Evolutionary conservation across 2,329 filamentous ascomycete species (phyloP).

Genomic region (Cryphonectria radicalis): DNA sequence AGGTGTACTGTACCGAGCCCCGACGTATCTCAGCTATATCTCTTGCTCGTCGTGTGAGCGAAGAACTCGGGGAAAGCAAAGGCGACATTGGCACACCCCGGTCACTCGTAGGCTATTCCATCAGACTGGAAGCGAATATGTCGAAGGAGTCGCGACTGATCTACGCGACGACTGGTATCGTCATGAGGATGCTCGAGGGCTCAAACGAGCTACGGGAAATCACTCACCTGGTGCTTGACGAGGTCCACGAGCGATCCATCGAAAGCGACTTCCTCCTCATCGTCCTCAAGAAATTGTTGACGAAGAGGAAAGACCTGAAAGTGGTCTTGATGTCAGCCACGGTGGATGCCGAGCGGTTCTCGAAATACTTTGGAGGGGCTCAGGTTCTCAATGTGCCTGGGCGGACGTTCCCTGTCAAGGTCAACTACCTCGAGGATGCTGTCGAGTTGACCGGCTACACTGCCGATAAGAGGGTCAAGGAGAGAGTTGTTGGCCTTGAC

Average conservation of each 20-base stretch:
- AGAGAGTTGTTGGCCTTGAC: conserved; percentile 62
- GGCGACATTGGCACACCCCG: conserved; percentile 79
- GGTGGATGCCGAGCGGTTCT: conserved; percentile 90
- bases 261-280: conserved; percentile 97
- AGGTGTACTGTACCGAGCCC: conserved; percentile 94
- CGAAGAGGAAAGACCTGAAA: conserved; percentile 79
- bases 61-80: conserved; percentile 86
- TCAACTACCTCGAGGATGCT: conserved; percentile 89
- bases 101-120: conserved; percentile 92
- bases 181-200: conserved; percentile 96
- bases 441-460: conserved; percentile 83
- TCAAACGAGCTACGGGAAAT: conserved; percentile 86
- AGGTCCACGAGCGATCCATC: conserved; percentile 95
- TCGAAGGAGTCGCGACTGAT: conserved; percentile 81
- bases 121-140: conserved; percentile 87
- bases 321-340: conserved; percentile 98
- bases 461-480: conserved; percentile 53
- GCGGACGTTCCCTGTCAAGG: conserved; percentile 88
- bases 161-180: conserved; percentile 88
- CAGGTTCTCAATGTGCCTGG: conserved; percentile 91
- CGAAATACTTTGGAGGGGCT: conserved; percentile 81
- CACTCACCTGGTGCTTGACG: conserved; percentile 93
- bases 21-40: conserved; percentile 96
- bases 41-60: conserved; percentile 87
- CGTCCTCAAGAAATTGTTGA: conserved; percentile 81